Base-by-base conservation (phyloP, 495 filamentous ascomycete genomes). In the Podospora tetraspora region DNA sequence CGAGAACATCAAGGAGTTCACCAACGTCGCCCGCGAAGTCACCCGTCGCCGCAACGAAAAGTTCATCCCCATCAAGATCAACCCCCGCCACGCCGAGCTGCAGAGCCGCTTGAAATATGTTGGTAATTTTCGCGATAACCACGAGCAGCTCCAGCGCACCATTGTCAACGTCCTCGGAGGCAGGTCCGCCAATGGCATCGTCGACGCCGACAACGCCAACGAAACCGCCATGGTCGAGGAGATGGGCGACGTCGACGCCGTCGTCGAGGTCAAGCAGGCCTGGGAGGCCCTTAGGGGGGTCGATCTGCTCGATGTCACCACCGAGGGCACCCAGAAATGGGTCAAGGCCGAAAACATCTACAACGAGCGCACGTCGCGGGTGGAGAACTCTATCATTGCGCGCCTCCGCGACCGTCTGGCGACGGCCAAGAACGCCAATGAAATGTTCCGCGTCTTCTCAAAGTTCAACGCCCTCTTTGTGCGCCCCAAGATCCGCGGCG, bases 381-480 rank as follows among this genome's bases (percentile, higher is more conserved):
- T 99, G 9, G 95, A 99, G 76, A 99, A 98, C 76, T 97, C 96
- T 12, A 99, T 99, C 76, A 99, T 99, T 76, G 93, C 95, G 66
- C 88, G 94, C 43, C 81, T 99, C 11, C 86, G 96, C 73, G 95
- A 99, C 79, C 90, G 95, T 57, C 83, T 99, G 63, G 95, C 94
- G 2, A 97, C 92, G 3, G 93, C 95, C 13, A 98, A 94, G 83
- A 94, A 89, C 64, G 95, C 95, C 23, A 98, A 96, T 76, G 95
- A 98, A 76, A 99, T 98, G 95, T 99, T 99, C 77, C 91, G 96
- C 52, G 95, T 99, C 60, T 98, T 98, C 76, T 99, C 95, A 22
- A 97, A 97, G 75, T 99, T 99, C 85, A 99, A 99, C 74, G 96
- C 95, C 29, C 89, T 99, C 61, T 94, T 99, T 74, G 93, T 99